Evolutionary conservation across 164 flowering plant genomes (phyloP).

Genomic region (Stephania yunnanensis): DNA sequence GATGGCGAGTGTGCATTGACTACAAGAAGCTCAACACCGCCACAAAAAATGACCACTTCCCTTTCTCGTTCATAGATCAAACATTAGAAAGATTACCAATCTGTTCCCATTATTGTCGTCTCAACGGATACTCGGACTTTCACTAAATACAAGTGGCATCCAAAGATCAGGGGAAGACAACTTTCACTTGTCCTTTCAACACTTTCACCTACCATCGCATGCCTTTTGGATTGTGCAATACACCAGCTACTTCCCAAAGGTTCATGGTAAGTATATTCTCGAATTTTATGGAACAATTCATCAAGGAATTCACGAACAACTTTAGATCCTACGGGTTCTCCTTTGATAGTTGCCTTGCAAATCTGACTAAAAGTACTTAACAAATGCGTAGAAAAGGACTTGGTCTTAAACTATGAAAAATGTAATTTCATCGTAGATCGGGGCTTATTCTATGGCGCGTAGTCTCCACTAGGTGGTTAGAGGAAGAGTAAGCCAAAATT

Average conservation of each 20-base stretch:
- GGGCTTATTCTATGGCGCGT: too few species aligned
- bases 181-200: neutral
- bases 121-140: too few species aligned
- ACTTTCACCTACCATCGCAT: neutral
- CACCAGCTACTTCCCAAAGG: neutral
- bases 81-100: neutral
- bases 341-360: neutral
- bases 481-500: too few species aligned
- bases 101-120: neutral
- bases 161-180: neutral
- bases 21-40: too few species aligned
- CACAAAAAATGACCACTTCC: too few species aligned
- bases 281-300: neutral
- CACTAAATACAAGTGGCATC: too few species aligned
- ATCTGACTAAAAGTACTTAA: neutral
- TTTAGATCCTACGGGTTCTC: neutral
- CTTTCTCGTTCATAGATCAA: too few species aligned
- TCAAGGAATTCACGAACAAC: neutral
- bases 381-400: too few species aligned
- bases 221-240: neutral
- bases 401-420: too few species aligned
- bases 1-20: too few species aligned
- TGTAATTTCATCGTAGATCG: too few species aligned
- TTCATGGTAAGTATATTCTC: neutral
- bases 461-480: too few species aligned